Percentiles rank a stretch among this genome's conserved stretches.
These are phyloP conservation scores for Sisymbrium altissimum DNA, from an alignment of 345 rosid genomes.

Conservation along the genomic window DNA sequence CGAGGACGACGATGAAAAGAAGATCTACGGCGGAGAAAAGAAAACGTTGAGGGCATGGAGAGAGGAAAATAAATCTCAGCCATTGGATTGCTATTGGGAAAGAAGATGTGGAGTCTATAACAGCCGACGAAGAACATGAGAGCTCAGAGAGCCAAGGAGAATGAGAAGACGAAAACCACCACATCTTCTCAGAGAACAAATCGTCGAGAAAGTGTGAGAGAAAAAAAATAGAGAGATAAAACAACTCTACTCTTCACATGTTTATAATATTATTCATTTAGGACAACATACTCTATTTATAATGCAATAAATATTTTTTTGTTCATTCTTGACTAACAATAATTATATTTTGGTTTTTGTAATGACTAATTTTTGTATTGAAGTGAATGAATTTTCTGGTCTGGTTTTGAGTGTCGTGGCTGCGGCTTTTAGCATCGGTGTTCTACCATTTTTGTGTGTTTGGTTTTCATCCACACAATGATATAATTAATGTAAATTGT, in stretches of 20 bases:
- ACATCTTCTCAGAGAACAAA: neutral
- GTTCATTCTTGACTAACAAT: neutral
- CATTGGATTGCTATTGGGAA: slow-evolving; percentile 50
- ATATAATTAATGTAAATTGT: too few species aligned
- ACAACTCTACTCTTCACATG: neutral
- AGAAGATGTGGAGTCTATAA: slow-evolving; percentile 33
- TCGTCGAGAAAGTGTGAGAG: neutral
- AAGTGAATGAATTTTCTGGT: neutral
- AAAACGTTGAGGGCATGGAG: slow-evolving; percentile 80
- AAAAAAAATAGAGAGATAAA: neutral
- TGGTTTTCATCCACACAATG: neutral
- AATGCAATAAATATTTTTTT: too few species aligned
- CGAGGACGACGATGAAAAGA: slow-evolving; percentile 48
- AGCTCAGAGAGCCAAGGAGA: slow-evolving; percentile 52
- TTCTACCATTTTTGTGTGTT: neutral
- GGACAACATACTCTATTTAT: neutral
- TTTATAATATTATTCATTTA: neutral
- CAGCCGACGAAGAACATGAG: slow-evolving; percentile 59
- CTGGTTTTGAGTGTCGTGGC: neutral
- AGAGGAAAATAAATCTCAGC: slow-evolving; percentile 70
- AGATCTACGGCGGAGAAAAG: slow-evolving; percentile 53
- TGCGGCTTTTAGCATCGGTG: neutral
- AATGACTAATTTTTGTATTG: neutral
- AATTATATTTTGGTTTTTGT: neutral
- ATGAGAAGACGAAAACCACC: slow-evolving; percentile 36